Percentiles rank a stretch among this genome's conserved stretches.
Evolutionary conservation across 192 early-diverging fungal species (phyloP).

Genomic region (Oehlia diaphana): DNA sequence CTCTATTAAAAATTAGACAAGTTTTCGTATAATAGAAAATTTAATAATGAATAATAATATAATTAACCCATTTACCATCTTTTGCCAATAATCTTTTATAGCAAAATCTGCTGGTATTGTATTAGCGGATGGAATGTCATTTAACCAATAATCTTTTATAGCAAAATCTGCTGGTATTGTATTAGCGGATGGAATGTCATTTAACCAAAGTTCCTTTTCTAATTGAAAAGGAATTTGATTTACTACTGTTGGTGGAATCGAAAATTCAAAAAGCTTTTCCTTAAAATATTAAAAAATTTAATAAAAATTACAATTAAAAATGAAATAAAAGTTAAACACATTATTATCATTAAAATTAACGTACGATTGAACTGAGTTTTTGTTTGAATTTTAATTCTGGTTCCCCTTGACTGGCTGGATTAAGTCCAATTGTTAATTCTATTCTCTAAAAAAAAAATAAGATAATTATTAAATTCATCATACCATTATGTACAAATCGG

Average conservation of each 20-base stretch:
- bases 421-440: neutral
- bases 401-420: neutral
- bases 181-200: neutral
- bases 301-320: neutral
- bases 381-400: slow-evolving; percentile 16
- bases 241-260: neutral
- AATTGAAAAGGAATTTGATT: neutral
- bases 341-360: neutral
- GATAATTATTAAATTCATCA: neutral
- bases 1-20: neutral
- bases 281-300: neutral
- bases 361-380: slow-evolving; percentile 4
- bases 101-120: neutral
- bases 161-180: neutral
- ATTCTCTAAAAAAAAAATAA: slow-evolving; percentile 17
- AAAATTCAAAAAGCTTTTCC: neutral
- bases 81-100: slow-evolving; percentile 14
- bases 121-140: neutral
- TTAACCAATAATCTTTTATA: neutral
- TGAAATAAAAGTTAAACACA: neutral
- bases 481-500: neutral
- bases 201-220: neutral
- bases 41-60: neutral
- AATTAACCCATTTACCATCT: neutral
- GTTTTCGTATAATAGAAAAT: neutral